phyloP scores from a whole-genome alignment of 176 grass and related monocot genomes.

The Rhynchospora breviuscula region DNA sequence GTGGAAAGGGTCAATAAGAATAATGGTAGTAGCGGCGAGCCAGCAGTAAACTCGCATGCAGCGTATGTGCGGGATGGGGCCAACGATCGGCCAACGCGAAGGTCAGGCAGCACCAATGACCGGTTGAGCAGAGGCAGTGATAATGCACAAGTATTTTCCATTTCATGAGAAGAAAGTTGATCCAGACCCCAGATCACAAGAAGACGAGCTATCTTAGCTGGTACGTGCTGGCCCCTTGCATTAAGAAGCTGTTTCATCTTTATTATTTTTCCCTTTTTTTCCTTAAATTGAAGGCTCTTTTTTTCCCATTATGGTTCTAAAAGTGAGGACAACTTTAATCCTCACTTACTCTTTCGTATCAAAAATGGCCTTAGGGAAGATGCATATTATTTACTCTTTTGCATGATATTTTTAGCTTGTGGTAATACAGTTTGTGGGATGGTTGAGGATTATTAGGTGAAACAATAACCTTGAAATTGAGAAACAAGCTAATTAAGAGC shows the following conservation, averaged over 20 bases:
- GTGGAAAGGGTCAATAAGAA: slow-evolving; percentile 1
- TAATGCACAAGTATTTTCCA: slow-evolving; percentile 33
- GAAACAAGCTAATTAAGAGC: background rate
- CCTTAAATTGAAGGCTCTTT: background rate
- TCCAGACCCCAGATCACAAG: background rate
- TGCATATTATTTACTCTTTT: background rate
- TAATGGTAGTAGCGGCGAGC: background rate
- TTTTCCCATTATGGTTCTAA: background rate
- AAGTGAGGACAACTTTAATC: no score
- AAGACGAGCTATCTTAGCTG: background rate
- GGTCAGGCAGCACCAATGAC: slow-evolving; percentile 30
- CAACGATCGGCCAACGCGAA: slow-evolving; percentile 34
- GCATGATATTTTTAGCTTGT: background rate
- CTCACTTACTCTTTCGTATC: no score
- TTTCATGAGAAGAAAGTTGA: slow-evolving; percentile 32
- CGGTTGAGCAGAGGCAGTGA: slow-evolving; percentile 28
- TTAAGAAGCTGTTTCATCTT: background rate
- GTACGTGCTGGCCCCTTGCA: background rate
- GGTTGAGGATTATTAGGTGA: background rate
- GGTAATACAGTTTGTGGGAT: background rate
- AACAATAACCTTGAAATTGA: background rate
- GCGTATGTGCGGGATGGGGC: slow-evolving; percentile 26
- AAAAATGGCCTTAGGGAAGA: background rate
- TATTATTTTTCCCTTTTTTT: background rate
- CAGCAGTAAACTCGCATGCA: slow-evolving; percentile 21